These are phyloP conservation scores for Russula griseocarnosa DNA, from an alignment of 768 basidiomycete species.

Conservation along the genomic window DNA sequence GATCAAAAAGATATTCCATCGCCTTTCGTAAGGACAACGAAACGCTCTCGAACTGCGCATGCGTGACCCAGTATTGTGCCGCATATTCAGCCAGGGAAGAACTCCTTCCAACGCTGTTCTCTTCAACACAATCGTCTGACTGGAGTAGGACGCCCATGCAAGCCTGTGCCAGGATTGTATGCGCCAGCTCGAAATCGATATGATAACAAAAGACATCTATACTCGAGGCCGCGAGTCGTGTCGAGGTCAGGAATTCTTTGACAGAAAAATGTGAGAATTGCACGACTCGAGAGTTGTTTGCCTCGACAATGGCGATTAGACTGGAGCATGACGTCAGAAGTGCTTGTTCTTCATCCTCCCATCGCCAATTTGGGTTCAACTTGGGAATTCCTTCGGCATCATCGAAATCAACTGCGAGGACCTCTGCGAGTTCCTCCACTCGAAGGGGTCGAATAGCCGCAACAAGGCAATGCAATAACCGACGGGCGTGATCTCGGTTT, in stretches of 20 bases:
- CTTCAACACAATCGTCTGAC: not conserved
- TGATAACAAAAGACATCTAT: not conserved
- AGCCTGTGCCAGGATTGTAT: not conserved
- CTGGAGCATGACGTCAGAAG: not conserved
- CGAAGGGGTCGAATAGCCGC: conserved; percentile 3
- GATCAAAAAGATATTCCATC: not conserved
- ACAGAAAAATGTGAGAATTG: conserved; percentile 12
- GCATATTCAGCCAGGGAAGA: not conserved
- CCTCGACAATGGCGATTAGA: not conserved
- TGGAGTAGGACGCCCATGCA: not conserved
- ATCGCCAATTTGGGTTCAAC: not conserved
- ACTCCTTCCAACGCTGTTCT: too few species aligned
- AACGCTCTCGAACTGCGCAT: not conserved
- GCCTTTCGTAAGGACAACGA: not conserved
- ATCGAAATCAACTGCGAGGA: conserved; percentile 7
- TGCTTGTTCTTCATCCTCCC: conserved; percentile 6
- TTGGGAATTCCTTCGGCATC: not conserved
- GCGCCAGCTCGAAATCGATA: not conserved
- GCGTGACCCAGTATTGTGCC: not conserved
- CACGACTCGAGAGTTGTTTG: not conserved
- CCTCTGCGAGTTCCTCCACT: conserved; percentile 7
- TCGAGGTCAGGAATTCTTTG: conserved; percentile 6
- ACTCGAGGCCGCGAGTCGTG: not conserved
- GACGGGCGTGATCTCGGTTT: conserved; percentile 1
- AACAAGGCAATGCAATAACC: conserved; percentile 11